Base-by-base conservation (phyloP, 305 asterid genomes). In the Plantago lanceolata region DNA sequence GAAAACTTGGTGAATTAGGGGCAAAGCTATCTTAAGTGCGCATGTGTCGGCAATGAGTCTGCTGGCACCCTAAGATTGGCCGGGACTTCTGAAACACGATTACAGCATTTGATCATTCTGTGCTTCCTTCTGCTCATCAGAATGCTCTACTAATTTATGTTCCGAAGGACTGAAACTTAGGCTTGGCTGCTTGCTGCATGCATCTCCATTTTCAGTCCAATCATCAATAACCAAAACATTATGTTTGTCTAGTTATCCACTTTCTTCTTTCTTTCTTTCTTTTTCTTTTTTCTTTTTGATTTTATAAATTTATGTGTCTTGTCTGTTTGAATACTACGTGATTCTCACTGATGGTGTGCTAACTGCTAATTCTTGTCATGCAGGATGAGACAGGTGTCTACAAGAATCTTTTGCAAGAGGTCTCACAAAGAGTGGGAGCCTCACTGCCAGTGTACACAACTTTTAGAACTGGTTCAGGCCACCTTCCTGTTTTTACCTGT, bases 311-410 rank as follows among this genome's bases (percentile, higher is more conserved):
- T 53, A 19, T 14, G 48, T n/a, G 45, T 47, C 55, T 45, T 47
- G 8, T 8, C 8, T 18, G 15, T 64, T 58, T 65, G 15, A 9
- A 17, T 53, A 21, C 6, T 61, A 51, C 54, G 43, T 54, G 13
- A 33, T 54, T 51, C 66, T 63, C 4, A 26, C 74, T 75, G 57
- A 70, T 53, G 67, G 47, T 59, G 9, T 69, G 58, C 73, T 71
- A 57, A 59, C 14, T 65, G 37, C 35, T 31, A 56, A 16, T 65
- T 48, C 43, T 31, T 70, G 70, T 54, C 28, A 47, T 71, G 29
- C 85, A 89, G 97, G 97, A 89, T 64, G 97, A 87, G 76, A 89
- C 97, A n/a, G 95, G 97, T 48, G 91, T 89, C 48, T 89, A 89
- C 80, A 89, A 89, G 82, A 89, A 89, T 79, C 84, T 89, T 57